Conservation (phyloP, 257 asterid species). For the Solanum clarkiae region DNA sequence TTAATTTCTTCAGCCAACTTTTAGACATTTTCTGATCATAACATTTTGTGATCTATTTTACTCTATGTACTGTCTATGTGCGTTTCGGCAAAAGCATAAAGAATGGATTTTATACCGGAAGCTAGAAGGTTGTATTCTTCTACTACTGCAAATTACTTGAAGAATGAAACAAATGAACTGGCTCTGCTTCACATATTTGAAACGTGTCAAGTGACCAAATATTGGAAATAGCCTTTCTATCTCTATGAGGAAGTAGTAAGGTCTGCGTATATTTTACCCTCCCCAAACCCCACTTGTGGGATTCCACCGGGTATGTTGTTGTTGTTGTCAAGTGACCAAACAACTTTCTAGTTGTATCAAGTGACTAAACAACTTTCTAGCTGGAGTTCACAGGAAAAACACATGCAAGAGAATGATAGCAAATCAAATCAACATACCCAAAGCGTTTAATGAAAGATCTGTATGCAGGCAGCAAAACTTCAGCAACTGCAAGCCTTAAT, state of each 20-base stretch:
- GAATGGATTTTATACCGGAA: background rate
- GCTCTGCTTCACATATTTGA: background rate
- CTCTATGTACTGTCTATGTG: background rate
- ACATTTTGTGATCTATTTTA: background rate
- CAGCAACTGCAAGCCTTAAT: conserved; percentile 92
- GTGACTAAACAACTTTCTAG: background rate
- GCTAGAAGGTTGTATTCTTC: background rate
- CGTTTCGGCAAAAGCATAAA: background rate
- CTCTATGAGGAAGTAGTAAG: too few relatives aligned
- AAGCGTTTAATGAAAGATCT: conserved; percentile 86
- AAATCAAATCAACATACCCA: conserved; percentile 39
- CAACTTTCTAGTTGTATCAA: background rate
- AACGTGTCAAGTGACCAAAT: background rate
- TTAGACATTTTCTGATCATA: background rate
- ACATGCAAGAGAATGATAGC: background rate
- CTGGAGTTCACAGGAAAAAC: background rate
- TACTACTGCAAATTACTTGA: background rate
- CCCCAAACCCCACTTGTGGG: too few relatives aligned
- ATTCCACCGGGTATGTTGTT: too few relatives aligned
- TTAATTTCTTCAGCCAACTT: background rate
- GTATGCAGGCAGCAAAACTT: conserved; percentile 93
- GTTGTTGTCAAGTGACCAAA: background rate
- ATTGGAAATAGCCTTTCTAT: too few relatives aligned
- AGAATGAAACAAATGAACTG: background rate
- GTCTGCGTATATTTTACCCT: too few relatives aligned